Evolutionary conservation across 768 basidiomycete genomes (phyloP), one percentile per base, ranked within the genome.

Genomic region (Lentinula detonsa): DNA sequence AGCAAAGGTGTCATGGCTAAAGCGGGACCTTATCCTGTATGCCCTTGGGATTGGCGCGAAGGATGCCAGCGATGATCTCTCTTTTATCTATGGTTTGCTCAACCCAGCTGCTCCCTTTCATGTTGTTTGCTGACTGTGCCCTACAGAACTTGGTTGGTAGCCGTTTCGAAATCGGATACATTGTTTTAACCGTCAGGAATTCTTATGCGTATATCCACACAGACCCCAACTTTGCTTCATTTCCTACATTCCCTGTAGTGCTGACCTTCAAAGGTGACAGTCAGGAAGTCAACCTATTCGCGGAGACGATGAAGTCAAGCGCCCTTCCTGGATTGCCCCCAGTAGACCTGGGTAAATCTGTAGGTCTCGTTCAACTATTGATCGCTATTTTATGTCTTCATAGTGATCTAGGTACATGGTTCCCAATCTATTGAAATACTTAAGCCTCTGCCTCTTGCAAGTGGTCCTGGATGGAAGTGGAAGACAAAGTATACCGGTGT

Each of bases 181-280:
- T 11, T 9, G 55, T 28, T 11, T 40, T 4, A 0, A 18, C 16
- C 9, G 15, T n/a, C 7, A 5, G 53, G 34, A 4, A 13, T 39
- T 21, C 42, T 43, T 2, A 56, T 15, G 34, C 23, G 4, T 23
- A 45, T 35, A 35, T 3, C 28, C 39, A n/a, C 42, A 13, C 62
- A 89, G 88, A 88, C 73, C 79, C 81, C 63, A 76, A 81, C 34
- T 95, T 90, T 73, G 76, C 87, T 13, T 83, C 91, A 3, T 78
- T 95, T 67, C 93, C 93, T 8, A 94, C 93, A 0, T 95, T 87
- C 71, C 92, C 93, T 1, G 90, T 92, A 15, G 89, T 91, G 0
- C 79, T 95, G 4, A 74, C 71, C 34, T 78, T 93, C 68, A 93
- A 92, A 74, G 87, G 88, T 11, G 76, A 80, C 42, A 81, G 77